Evolutionary conservation across 1,284 basidiomycete species (phyloP), one percentile per base, ranked within the genome.

Genomic region (Rhodotorula mucilaginosa): DNA sequence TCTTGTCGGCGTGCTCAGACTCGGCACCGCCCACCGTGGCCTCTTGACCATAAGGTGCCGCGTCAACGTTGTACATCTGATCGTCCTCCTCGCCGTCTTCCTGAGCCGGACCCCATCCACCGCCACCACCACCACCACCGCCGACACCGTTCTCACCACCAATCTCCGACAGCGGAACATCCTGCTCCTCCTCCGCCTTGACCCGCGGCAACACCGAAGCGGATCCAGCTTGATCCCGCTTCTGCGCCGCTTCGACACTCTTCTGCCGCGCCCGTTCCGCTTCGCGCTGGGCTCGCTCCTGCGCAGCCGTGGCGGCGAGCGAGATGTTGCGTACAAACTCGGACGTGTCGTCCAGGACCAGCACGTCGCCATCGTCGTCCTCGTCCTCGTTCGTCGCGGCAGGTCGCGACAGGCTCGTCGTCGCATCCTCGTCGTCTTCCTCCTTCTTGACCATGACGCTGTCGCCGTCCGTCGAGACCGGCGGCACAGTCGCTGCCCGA

Each of bases 311-410:
- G 16, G 78, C 73, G 0, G 76, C 76, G 12, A 69, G 60, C 51
- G 57, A 62, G 74, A 99, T 93, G 54, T 91, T 89, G 21, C 94
- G 88, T 34, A 99, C 92, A 78, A 99, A 99, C 80, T 98, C 95
- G 23, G 93, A 93, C 0, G 97, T 99, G 78, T 97, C 94, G 80
- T 99, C 96, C 72, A 99, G 95, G 0, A 90, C 91, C 48, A 99
- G 84, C 12, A 76, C 69, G 44, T 76, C 73, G 47, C 73, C 71
- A 1, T 60, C 56, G 62, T 78, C 54, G 64, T 52, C 73, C 7
- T 65, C 67, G 47, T 67, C 54, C 34, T 68, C 88, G 87, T 29
- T 84, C 84, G 61, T 83, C 83, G 68, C 72, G 2, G 76, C 79
- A 8, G 26, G 13, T 3, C 52, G 39, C 18, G 58, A 52, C 6